A percentile compares a stretch with the other conserved stretches of the same genome.
phyloP scores from a whole-genome alignment of 192 early-diverging fungal genomes.

The Geosiphon pyriformis region DNA sequence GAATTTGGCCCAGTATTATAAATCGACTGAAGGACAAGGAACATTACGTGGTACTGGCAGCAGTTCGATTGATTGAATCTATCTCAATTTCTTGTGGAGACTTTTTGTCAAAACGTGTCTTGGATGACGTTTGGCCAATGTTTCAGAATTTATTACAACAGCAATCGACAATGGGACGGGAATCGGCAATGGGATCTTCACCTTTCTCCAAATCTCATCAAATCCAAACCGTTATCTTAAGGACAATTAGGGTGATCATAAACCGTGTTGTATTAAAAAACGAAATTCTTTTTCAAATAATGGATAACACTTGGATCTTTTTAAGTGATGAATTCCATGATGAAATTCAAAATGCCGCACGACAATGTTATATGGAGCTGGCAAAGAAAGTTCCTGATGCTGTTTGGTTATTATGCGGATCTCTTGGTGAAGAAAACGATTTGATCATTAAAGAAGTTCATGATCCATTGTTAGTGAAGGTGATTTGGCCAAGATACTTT shows the following conservation, averaged over 20 bases:
- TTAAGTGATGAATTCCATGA: slow-evolving; percentile 14
- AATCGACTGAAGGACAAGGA: slow-evolving; percentile 33
- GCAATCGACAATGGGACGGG: background rate
- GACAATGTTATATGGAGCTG: slow-evolving; percentile 7
- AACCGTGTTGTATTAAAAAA: background rate
- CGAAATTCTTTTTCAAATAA: slow-evolving; percentile 11
- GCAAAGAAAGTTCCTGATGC: background rate
- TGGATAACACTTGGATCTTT: slow-evolving; percentile 4
- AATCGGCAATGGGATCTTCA: slow-evolving; percentile 1
- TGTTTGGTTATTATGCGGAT: slow-evolving; percentile 5
- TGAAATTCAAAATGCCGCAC: slow-evolving; percentile 1
- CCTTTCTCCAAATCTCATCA: slow-evolving; percentile 5
- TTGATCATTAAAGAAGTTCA: background rate
- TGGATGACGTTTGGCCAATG: slow-evolving; percentile 38
- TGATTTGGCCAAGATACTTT: slow-evolving; percentile 19
- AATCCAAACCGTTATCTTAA: slow-evolving; percentile 6
- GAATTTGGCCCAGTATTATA: slow-evolving; percentile 46
- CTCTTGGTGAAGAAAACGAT: slow-evolving; percentile 6
- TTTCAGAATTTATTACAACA: slow-evolving; percentile 28
- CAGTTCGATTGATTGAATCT: slow-evolving; percentile 29
- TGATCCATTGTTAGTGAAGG: background rate
- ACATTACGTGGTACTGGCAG: slow-evolving; percentile 33
- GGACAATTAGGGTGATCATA: slow-evolving; percentile 5
- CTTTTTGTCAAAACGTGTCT: slow-evolving; percentile 32
- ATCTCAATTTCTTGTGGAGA: slow-evolving; percentile 33